Evolutionary conservation across 2,329 filamentous ascomycete species (phyloP), one percentile per base, ranked within the genome.

Genomic region (Botrytis aclada): DNA sequence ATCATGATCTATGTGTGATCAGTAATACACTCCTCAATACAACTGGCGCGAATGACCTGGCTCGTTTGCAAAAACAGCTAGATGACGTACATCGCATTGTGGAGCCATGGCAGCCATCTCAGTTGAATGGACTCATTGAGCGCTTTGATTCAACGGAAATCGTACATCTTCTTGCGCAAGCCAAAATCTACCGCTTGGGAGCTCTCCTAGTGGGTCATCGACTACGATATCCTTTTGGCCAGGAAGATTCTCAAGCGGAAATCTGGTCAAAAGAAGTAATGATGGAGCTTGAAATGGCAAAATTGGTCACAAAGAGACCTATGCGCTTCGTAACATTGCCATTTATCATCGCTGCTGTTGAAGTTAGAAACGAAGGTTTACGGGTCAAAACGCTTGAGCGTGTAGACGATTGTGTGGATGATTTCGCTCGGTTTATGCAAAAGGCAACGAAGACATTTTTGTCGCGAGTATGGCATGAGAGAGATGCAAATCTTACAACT

Each of bases 371-470:
- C 1, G 7, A 22, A 12, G 29, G 10, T 6, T 18, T 20, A 14
- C 65, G 45, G 5, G 20, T 41, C 22, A 67, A 37, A 5, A 54
- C 16, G 25, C 45, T 67, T 18, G 72, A 76, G 56, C 25, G 66
- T 69, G 77, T 78, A 32, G 74, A 76, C 29, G 62, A 78, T 97
- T 98, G 75, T 32, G 77, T 80, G 3, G 78, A 79, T 63, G 74
- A 76, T 6, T 80, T 71, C 66, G 62, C 78, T 18, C 77, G 72
- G 16, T 37, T 77, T n/a, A 18, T 80, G 47, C 76, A 78, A 66
- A 76, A 77, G 45, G 75, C 75, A 45, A 75, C 76, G 1, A 78
- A 75, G 72, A 75, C 62, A 22, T 80, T 80, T 47, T 67, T 80
- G 29, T 70, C 54, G 60, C 73, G 77, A 74, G 72, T 80, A 61